A percentile compares a stretch with the other conserved stretches of the same genome.
Evolutionary conservation across 225 moss, liverwort and hornwort genomes (phyloP).

Genomic region (Bryum argenteum): DNA sequence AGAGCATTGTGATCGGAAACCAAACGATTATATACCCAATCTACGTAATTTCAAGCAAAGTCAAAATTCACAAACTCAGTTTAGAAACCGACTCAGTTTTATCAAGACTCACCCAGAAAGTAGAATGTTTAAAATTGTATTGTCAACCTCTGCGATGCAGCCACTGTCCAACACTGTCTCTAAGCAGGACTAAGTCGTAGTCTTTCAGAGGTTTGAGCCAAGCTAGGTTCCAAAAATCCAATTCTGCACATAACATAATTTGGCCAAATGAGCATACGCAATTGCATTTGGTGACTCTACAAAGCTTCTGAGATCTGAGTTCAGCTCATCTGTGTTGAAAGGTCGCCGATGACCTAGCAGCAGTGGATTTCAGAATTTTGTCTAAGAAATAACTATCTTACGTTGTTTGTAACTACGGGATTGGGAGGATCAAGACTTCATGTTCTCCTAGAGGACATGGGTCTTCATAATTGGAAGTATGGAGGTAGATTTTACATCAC

Average conservation of each 20-base stretch:
- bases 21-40: not conserved
- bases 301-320: not conserved
- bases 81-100: not conserved
- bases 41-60: slow-evolving; percentile 7
- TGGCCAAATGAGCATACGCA: not conserved
- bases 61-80: not conserved
- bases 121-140: slow-evolving; percentile 1
- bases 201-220: slow-evolving; percentile 24
- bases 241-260: slow-evolving; percentile 35
- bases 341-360: not conserved
- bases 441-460: no score
- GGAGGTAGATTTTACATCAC: no score
- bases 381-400: no score
- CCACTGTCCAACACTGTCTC: not conserved
- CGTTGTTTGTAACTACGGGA: not conserved
- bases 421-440: not conserved
- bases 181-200: slow-evolving; percentile 20
- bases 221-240: slow-evolving; percentile 56
- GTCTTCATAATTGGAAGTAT: no score
- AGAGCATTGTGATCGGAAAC: not conserved
- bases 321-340: not conserved
- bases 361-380: no score
- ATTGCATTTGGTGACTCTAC: not conserved
- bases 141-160: slow-evolving; percentile 8
- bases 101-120: not conserved